A percentile compares a stretch with the other conserved stretches of the same genome.
Conservation (phyloP, 2,329 filamentous ascomycete species). For the Nemania bipapillata region DNA sequence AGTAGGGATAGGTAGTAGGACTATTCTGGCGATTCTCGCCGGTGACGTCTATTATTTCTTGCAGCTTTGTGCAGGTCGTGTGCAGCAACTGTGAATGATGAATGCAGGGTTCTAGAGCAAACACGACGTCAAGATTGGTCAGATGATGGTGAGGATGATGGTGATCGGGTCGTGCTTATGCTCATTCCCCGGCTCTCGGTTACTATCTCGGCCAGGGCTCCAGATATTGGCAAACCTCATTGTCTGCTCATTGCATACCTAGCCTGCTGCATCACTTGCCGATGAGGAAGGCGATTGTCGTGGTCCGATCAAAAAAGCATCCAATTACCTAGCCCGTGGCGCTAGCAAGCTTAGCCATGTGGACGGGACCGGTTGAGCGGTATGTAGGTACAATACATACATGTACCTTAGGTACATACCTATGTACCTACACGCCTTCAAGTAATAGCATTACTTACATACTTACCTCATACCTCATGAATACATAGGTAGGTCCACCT, state of each 20-base stretch:
- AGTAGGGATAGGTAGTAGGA: no score
- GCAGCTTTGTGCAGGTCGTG: constrained; percentile 25
- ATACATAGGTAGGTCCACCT: no score
- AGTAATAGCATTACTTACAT: no score
- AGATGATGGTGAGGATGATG: constrained; percentile 23
- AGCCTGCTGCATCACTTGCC: constrained; percentile 7
- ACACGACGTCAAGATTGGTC: constrained; percentile 30
- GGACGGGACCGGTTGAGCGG: neutral
- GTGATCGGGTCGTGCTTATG: neutral
- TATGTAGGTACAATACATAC: no score
- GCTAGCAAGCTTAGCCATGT: constrained; percentile 12
- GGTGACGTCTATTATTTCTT: constrained; percentile 21
- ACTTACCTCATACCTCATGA: no score
- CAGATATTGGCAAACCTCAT: neutral
- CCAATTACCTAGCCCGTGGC: constrained; percentile 1
- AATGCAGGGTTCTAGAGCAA: constrained; percentile 27
- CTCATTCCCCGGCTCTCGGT: constrained; percentile 25
- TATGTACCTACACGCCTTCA: no score
- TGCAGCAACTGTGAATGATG: constrained; percentile 10
- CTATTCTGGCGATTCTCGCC: neutral
- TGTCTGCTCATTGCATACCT: neutral
- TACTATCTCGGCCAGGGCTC: constrained; percentile 1
- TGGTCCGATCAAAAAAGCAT: constrained; percentile 9
- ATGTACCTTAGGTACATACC: no score
- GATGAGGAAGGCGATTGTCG: constrained; percentile 24